Conservation (phyloP, 2,329 filamentous ascomycete species). For the Cladophialophora chaetospira region DNA sequence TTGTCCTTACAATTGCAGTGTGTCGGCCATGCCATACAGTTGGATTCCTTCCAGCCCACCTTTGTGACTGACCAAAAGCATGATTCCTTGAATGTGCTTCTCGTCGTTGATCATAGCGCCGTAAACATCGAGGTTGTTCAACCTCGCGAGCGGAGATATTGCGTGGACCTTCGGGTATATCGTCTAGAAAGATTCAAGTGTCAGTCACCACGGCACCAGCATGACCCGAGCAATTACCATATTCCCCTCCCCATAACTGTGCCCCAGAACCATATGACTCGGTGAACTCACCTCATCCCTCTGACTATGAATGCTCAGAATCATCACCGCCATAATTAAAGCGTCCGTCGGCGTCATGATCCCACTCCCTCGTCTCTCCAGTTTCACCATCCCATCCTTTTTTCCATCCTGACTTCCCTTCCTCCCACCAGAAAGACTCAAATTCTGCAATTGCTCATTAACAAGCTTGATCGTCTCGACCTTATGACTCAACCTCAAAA, state of each 20-base stretch:
- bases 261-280: not conserved
- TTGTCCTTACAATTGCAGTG: conserved; percentile 23
- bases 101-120: conserved; percentile 26
- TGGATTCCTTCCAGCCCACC: conserved; percentile 22
- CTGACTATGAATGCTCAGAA: conserved; percentile 20
- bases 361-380: too few relatives aligned
- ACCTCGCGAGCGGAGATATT: conserved; percentile 15
- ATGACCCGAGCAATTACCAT: too few relatives aligned
- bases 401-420: not conserved
- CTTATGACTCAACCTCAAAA: conserved; percentile 23
- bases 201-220: not conserved
- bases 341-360: conserved; percentile 21
- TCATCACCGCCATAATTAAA: conserved; percentile 24
- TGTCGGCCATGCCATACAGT: conserved; percentile 27
- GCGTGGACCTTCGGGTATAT: conserved; percentile 20
- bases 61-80: conserved; percentile 21
- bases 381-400: too few relatives aligned
- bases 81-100: conserved; percentile 21
- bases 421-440: not conserved
- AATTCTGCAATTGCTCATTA: conserved; percentile 18
- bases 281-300: conserved; percentile 10
- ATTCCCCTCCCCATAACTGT: too few relatives aligned
- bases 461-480: conserved; percentile 24
- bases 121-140: conserved; percentile 24
- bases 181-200: not conserved